A percentile compares a stretch with the other conserved stretches of the same genome.
phyloP scores from a whole-genome alignment of 1,139 yeast species.

The Candida buenavistaensis region DNA sequence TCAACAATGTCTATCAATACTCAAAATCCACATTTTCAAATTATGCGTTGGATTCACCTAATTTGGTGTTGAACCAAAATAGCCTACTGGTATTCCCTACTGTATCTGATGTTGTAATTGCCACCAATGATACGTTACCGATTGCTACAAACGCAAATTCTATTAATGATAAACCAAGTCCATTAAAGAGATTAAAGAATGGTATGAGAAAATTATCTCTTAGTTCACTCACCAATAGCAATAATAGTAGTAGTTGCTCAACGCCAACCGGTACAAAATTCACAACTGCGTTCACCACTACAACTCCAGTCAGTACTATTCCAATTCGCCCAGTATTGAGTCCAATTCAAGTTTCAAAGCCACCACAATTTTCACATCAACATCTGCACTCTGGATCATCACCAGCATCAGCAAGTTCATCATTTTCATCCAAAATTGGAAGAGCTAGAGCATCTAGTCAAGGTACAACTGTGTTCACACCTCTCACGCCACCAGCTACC shows the following conservation, averaged over 20 bases:
- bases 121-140: conserved; percentile 7
- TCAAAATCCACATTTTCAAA: conserved; percentile 22
- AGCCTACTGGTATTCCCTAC: conserved; percentile 22
- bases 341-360: conserved; percentile 11
- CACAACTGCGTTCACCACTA: conserved; percentile 11
- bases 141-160: conserved; percentile 2
- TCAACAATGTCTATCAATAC: conserved; percentile 16
- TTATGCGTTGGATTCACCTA: conserved; percentile 34
- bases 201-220: conserved; percentile 36
- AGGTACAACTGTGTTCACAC: conserved; percentile 16
- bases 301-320: conserved; percentile 8
- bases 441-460: conserved; percentile 16
- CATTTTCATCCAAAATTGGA: conserved; percentile 11
- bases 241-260: conserved; percentile 7
- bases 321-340: conserved; percentile 12
- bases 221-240: conserved; percentile 12
- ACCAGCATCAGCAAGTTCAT: conserved; percentile 13
- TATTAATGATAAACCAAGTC: conserved; percentile 12
- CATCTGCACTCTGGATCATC: conserved; percentile 12
- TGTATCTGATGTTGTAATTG: conserved; percentile 4
- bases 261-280: conserved; percentile 19
- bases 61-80: conserved; percentile 19
- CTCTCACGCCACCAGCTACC: conserved; percentile 36
- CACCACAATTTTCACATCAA: conserved; percentile 4
- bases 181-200: conserved; percentile 29